These are phyloP conservation scores for Asterophora lycoperdoides DNA, from an alignment of 768 basidiomycete species.

Conservation along the genomic window DNA sequence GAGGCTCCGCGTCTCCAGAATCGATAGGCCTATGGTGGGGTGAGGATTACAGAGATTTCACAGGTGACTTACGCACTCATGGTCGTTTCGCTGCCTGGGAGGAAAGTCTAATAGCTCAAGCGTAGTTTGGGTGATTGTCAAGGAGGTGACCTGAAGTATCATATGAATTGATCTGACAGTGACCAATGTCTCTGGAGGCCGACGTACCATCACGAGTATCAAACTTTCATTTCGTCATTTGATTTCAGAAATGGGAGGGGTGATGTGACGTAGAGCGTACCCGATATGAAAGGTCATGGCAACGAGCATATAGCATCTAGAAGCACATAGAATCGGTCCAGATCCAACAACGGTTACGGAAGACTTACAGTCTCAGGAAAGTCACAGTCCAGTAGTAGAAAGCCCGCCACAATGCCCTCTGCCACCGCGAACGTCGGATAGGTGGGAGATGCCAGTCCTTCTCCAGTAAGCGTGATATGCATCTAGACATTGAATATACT, in stretches of 20 bases:
- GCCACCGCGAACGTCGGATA: conserved; percentile 38
- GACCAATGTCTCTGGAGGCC: not conserved
- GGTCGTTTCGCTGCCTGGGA: not conserved
- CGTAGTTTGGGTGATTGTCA: conserved; percentile 55
- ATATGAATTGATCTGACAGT: not conserved
- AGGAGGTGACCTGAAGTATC: conserved; percentile 43
- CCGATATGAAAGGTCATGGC: conserved; percentile 69
- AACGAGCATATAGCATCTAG: conserved; percentile 67
- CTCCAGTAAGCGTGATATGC: conserved; percentile 45
- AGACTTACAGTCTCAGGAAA: conserved; percentile 55
- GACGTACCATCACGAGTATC: conserved; percentile 45
- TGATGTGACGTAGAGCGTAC: conserved; percentile 35
- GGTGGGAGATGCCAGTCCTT: conserved; percentile 44
- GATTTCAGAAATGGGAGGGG: not conserved
- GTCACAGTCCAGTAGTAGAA: conserved; percentile 54
- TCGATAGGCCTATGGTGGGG: not conserved
- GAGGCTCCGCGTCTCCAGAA: conserved; percentile 8
- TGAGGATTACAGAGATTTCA: not conserved
- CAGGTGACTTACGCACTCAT: not conserved
- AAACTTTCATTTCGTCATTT: conserved; percentile 29
- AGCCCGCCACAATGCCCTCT: conserved; percentile 49
- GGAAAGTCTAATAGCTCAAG: conserved; percentile 34
- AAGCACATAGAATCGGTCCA: not conserved
- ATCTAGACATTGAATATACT: conserved; percentile 31
- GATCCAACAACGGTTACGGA: not conserved